Evolutionary conservation across 2,329 filamentous ascomycete genomes (phyloP).

Genomic region (Trichophyton mentagrophytes): DNA sequence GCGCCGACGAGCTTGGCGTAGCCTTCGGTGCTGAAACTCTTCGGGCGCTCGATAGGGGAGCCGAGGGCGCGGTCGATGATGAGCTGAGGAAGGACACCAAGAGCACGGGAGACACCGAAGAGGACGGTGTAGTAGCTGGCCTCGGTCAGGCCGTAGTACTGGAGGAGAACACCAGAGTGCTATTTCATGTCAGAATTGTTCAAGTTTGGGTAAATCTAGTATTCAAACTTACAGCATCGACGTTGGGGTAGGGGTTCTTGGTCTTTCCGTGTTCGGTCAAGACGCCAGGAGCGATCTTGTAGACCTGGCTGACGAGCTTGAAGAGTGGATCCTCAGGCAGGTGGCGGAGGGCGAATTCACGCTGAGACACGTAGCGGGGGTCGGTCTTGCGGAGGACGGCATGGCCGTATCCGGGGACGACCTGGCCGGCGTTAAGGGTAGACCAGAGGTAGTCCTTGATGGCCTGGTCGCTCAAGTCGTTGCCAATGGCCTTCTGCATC

Average conservation of each 20-base stretch:
- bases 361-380: constrained; percentile 96
- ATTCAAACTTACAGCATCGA: constrained; percentile 52
- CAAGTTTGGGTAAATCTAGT: background rate
- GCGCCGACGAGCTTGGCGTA: constrained; percentile 86
- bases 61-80: constrained; percentile 98
- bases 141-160: constrained; percentile 98
- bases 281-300: constrained; percentile 98
- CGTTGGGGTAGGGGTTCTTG: constrained; percentile 95
- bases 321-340: constrained; percentile 98
- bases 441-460: constrained; percentile 99
- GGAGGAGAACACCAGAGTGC: constrained; percentile 96
- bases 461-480: constrained; percentile 88
- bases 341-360: constrained; percentile 88
- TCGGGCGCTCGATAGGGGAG: constrained; percentile 94
- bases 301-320: constrained; percentile 99
- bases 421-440: constrained; percentile 87
- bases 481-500: constrained; percentile 93
- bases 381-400: constrained; percentile 99
- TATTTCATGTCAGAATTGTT: constrained; percentile 15
- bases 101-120: constrained; percentile 94
- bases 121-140: constrained; percentile 99
- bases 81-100: constrained; percentile 96
- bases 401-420: constrained; percentile 96
- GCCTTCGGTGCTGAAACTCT: constrained; percentile 96
- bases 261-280: constrained; percentile 97